Percentiles rank a stretch among this genome's conserved stretches.
These are phyloP conservation scores for Russula virescens DNA, from an alignment of 768 basidiomycete species.

Conservation along the genomic window DNA sequence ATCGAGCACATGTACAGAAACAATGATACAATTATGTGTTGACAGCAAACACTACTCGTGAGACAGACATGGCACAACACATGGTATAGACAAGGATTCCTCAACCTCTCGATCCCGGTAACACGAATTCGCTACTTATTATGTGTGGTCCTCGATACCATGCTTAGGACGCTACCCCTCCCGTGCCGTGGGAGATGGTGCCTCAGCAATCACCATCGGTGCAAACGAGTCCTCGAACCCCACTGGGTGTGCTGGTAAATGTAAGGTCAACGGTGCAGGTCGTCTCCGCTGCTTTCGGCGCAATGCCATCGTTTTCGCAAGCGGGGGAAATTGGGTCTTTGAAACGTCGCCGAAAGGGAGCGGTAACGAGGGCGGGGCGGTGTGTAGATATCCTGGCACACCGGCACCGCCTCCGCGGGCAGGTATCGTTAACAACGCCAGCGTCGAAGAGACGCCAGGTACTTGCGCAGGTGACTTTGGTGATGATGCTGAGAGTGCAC, in stretches of 20 bases:
- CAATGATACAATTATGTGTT: background rate
- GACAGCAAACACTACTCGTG: background rate
- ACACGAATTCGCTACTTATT: background rate
- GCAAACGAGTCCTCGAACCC: slow-evolving; percentile 18
- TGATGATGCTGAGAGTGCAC: background rate
- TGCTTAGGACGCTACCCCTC: background rate
- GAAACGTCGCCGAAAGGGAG: background rate
- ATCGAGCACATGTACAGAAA: background rate
- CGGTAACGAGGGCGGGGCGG: background rate
- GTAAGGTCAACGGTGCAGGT: background rate
- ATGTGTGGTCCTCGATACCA: background rate
- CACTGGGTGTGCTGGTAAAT: background rate
- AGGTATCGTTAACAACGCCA: slow-evolving; percentile 16
- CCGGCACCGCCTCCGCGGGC: slow-evolving; percentile 6
- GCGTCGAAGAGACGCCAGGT: background rate
- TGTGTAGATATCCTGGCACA: background rate
- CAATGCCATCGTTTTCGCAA: background rate
- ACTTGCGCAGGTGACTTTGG: background rate
- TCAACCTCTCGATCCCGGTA: background rate
- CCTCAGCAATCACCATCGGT: background rate
- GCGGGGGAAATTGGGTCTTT: background rate
- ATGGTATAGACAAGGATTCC: background rate
- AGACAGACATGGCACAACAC: no score
- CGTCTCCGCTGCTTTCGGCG: slow-evolving; percentile 1
- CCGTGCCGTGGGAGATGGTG: background rate